Conservation (phyloP, 495 filamentous ascomycete genomes). For the Daldinia vernicosa region DNA sequence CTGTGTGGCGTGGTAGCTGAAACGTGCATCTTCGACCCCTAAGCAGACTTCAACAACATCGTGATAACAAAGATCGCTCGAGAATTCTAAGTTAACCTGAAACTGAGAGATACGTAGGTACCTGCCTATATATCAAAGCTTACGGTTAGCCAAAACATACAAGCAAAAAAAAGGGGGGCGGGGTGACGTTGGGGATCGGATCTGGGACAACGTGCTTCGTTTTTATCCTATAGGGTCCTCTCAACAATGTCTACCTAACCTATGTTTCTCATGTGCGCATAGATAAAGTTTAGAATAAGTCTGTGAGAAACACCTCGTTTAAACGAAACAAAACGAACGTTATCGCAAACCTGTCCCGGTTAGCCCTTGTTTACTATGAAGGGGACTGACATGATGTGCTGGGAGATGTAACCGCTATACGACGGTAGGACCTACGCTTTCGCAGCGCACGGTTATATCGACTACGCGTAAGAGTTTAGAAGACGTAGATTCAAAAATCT, state of each 20-base stretch:
- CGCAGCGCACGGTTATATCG: neutral
- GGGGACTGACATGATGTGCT: neutral
- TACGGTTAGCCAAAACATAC: no score
- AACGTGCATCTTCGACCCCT: no score
- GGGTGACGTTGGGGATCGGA: no score
- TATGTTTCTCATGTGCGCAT: neutral
- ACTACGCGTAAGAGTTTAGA: slow-evolving; percentile 9
- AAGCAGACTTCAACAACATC: no score
- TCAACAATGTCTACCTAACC: neutral
- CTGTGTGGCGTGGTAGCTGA: no score
- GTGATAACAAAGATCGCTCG: no score
- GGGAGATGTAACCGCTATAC: neutral
- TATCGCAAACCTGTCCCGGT: slow-evolving; percentile 2
- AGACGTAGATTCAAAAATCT: slow-evolving; percentile 15
- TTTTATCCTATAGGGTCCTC: neutral
- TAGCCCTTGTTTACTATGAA: neutral
- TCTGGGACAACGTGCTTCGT: neutral
- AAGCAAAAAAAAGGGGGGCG: no score
- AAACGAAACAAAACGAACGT: neutral
- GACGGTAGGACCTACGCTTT: neutral
- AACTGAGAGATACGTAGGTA: no score
- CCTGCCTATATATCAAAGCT: no score
- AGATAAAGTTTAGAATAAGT: neutral
- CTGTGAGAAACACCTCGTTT: neutral
- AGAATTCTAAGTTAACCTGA: no score